Evolutionary conservation across 305 asterid genomes (phyloP), one percentile per base, ranked within the genome.

Genomic region (Rubia peregrina): DNA sequence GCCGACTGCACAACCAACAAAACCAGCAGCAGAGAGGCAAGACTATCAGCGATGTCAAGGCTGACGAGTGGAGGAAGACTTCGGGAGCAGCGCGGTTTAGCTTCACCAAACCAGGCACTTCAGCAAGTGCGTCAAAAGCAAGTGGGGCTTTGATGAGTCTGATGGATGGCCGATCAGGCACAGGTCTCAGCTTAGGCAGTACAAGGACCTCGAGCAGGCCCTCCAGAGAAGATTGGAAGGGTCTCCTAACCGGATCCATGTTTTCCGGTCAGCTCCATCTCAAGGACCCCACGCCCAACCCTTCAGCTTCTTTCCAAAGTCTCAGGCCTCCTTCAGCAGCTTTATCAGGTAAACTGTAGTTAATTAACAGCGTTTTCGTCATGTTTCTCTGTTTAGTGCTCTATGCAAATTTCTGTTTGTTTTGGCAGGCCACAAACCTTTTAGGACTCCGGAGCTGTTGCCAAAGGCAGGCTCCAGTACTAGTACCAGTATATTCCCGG

Each of bases 81-180:
- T 0, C 69, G 24, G 75, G 70, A 75, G 74, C 69, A 59, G 67
- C 77, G 66, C 73, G 55, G 33, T 57, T 33, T 17, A 21, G 12
- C 40, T 63, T 73, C 38, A 51, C 73, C 30, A 81, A 76, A 71
- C 77, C 78, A 43, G 82, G 78, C 53, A 74, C 68, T 57, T 63
- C 70, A 2, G 78, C 73, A 41, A 53, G 76, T 24, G 72, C 36
- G 64, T 72, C 70, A 14, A 77, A 76, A 49, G 69, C 83, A 26
- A 26, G 30, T 26, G 30, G 30, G 30, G 30, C 30, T 69, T 71
- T 92, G 80, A 83, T 90, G 21, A 87, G 89, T 53, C 77, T 90
- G 77, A 89, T 87, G 97, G 87, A 92, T 73, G 88, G 73, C 57
- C 67, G 85, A 46, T 75, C 81, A 55, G 70, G 74, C 49, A 55